These are phyloP conservation scores for Puccinellia tenuiflora DNA, from an alignment of 176 grass and related monocot genomes.

Conservation along the genomic window DNA sequence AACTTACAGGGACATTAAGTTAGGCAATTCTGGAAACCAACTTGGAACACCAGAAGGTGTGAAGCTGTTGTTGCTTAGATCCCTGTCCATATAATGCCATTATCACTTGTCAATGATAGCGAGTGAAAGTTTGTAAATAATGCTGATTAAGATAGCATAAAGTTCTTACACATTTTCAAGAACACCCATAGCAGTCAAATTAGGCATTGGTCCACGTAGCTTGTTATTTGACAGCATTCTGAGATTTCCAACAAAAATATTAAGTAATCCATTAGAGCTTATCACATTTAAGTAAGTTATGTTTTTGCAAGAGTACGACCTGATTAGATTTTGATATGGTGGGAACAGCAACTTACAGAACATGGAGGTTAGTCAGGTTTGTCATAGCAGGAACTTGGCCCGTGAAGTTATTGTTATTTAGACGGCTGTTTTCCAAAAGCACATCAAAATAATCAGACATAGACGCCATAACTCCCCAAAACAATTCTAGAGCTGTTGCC, in stretches of 20 bases:
- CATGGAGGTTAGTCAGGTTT: slow-evolving; percentile 38
- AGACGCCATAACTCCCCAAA: not conserved
- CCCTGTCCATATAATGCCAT: slow-evolving; percentile 37
- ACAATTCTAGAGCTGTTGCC: not conserved
- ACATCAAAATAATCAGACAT: slow-evolving; percentile 17
- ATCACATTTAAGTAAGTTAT: not conserved
- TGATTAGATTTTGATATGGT: not conserved
- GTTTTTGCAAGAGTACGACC: not conserved
- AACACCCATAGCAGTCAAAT: slow-evolving; percentile 34
- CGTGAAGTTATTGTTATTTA: slow-evolving; percentile 48
- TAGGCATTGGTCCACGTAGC: slow-evolving; percentile 50
- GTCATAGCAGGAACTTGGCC: slow-evolving; percentile 38
- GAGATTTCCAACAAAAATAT: slow-evolving; percentile 1
- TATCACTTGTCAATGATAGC: slow-evolving; percentile 9
- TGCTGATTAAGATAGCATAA: not conserved
- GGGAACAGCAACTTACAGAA: slow-evolving; percentile 46
- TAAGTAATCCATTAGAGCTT: not conserved
- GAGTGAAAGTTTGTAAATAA: slow-evolving; percentile 15
- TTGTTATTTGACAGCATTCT: slow-evolving; percentile 73
- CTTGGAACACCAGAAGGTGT: slow-evolving; percentile 44
- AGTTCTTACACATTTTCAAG: slow-evolving; percentile 79
- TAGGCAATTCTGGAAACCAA: slow-evolving; percentile 41
- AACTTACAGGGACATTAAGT: slow-evolving; percentile 56
- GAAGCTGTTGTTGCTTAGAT: slow-evolving; percentile 83
- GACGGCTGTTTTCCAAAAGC: slow-evolving; percentile 40